Evolutionary conservation across 2,329 filamentous ascomycete genomes (phyloP).

Genomic region (Neonectria sp.): DNA sequence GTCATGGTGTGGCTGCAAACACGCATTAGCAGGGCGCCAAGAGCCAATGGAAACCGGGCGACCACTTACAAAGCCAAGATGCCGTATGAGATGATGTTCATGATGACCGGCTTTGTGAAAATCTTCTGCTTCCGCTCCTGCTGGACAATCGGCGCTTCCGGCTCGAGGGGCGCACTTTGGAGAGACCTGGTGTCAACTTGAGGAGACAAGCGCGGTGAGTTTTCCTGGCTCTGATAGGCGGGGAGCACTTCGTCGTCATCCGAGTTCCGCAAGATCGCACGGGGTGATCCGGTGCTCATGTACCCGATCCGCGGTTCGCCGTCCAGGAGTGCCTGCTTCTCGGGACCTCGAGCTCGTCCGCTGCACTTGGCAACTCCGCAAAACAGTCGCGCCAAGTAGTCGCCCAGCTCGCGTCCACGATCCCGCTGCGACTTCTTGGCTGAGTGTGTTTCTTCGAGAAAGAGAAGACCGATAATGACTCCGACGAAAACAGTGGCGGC

Average conservation of each 20-base stretch:
- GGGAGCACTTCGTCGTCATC: slow-evolving; percentile 73
- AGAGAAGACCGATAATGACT: slow-evolving; percentile 84
- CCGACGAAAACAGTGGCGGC: slow-evolving; percentile 83
- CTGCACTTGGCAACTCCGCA: slow-evolving; percentile 50
- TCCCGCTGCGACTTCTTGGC: slow-evolving; percentile 85
- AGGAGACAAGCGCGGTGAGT: slow-evolving; percentile 63
- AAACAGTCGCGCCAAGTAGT: slow-evolving; percentile 72
- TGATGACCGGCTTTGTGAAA: slow-evolving; percentile 87
- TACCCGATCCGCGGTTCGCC: slow-evolving; percentile 77
- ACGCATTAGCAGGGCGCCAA: slow-evolving; percentile 32
- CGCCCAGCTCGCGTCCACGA: slow-evolving; percentile 81
- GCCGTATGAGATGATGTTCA: slow-evolving; percentile 92
- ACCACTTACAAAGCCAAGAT: slow-evolving; percentile 91
- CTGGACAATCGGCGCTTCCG: slow-evolving; percentile 41
- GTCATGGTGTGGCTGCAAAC: slow-evolving; percentile 89
- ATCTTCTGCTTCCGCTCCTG: slow-evolving; percentile 61
- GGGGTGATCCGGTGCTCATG: slow-evolving; percentile 36
- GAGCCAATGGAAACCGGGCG: not conserved
- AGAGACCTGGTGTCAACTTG: slow-evolving; percentile 44
- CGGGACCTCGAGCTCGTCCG: slow-evolving; percentile 58
- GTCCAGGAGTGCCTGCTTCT: slow-evolving; percentile 76
- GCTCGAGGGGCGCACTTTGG: slow-evolving; percentile 33
- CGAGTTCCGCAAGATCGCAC: slow-evolving; percentile 28
- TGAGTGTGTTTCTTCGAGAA: slow-evolving; percentile 94
- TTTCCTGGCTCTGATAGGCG: slow-evolving; percentile 76